Base-by-base conservation (phyloP, 495 filamentous ascomycete genomes). In the Neurospora sp. region DNA sequence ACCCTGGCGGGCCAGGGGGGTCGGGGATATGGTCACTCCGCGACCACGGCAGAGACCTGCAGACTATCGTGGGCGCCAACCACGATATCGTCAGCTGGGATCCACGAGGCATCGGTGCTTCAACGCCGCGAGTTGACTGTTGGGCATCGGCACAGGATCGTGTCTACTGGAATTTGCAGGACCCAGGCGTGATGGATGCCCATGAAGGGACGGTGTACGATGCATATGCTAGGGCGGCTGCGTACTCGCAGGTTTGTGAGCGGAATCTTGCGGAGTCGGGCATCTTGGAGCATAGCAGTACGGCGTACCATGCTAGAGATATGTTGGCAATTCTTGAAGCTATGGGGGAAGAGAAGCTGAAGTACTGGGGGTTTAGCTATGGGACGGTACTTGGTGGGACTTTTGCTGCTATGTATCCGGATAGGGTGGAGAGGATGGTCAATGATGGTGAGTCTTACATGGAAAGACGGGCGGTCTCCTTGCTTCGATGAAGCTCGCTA, bases 301-400 rank as follows among this genome's bases (percentile, higher is more conserved):
- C 84, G 8, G 77, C 79, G 27, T 83, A 77, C 14, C 82, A 83
- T 41, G 83, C 82, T 0, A 76, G 82, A 48, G 84, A 86, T 72
- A 78, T 85, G 82, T 77, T 85, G 9, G 81, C 83, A 44, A 83
- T 84, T 42, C 71, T 81, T 37, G 76, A 81, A 39, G 79, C 81
- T 70, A 75, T 78, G 39, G 81, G 79, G 9, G 74, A 84, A 69
- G 75, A 79, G 31, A 85, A 84, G 73, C 73, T 88, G 3, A 84
- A 81, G 71, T 88, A 87, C 74, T 88, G 86, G 86, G 86, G 86
- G 10, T 88, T 88, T 39, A 85, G 83, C 46, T 88, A 88, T 72
- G 87, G 87, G 20, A 87, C 85, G 35, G 79, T 85, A 11, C 76
- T 90, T 18, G 88, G 88, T 12, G 81, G 79, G 12, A 88, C 86